A percentile compares a stretch with the other conserved stretches of the same genome.
Evolutionary conservation across 2,329 filamentous ascomycete species (phyloP).

Genomic region (Didymella pinodella): DNA sequence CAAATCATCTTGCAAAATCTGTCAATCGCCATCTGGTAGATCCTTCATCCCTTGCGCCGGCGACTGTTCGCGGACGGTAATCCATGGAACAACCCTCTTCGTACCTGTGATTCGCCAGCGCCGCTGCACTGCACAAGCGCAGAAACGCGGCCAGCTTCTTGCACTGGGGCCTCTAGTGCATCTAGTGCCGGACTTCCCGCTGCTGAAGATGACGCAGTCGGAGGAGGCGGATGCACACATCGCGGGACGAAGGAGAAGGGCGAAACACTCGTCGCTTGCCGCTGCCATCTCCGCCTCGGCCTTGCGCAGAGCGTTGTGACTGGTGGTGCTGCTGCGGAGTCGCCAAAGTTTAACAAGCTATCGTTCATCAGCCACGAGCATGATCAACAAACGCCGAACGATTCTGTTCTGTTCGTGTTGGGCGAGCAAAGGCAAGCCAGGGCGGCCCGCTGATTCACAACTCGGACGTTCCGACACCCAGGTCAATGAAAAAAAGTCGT

Average conservation of each 20-base stretch:
- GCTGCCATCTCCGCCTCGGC: conserved; percentile 30
- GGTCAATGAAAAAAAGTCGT: conserved; percentile 26
- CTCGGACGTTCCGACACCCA: conserved; percentile 33
- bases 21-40: conserved; percentile 36
- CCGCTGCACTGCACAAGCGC: conserved; percentile 19
- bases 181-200: conserved; percentile 43
- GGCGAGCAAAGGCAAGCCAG: conserved; percentile 11
- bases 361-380: conserved; percentile 20
- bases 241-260: conserved; percentile 29
- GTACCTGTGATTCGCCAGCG: conserved; percentile 35
- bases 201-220: conserved; percentile 38
- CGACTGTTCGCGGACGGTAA: conserved; percentile 27
- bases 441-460: conserved; percentile 40
- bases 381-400: conserved; percentile 29
- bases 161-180: conserved; percentile 35
- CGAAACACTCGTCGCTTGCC: conserved; percentile 32
- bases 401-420: conserved; percentile 21
- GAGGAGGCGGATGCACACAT: conserved; percentile 41
- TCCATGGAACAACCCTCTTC: conserved; percentile 28
- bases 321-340: conserved; percentile 22
- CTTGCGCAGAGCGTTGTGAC: conserved; percentile 21
- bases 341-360: conserved; percentile 9
- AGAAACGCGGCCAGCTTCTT: conserved; percentile 26
- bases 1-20: conserved; percentile 42
- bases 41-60: conserved; percentile 40